phyloP scores from a whole-genome alignment of 257 asterid species.

The Solanum rostratum region DNA sequence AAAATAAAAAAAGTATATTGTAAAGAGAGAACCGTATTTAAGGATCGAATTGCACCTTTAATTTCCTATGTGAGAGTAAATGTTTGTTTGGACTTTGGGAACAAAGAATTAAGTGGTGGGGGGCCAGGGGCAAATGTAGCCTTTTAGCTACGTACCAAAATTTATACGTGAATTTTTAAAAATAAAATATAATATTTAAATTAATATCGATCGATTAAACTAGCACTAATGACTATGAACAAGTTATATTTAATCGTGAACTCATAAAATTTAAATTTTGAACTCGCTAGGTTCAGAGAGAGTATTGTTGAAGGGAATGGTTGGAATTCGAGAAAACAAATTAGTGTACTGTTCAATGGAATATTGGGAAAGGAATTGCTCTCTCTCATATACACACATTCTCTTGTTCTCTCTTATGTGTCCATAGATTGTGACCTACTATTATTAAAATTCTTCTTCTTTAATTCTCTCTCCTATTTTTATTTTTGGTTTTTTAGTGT shows the following conservation, averaged over 20 bases:
- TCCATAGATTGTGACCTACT: not conserved
- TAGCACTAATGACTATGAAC: too few species aligned
- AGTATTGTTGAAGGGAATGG: constrained; percentile 19
- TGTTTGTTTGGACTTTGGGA: not conserved
- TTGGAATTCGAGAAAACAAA: constrained; percentile 39
- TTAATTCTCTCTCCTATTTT: not conserved
- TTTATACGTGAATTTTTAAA: too few species aligned
- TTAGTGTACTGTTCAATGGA: constrained; percentile 21
- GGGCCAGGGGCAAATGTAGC: not conserved
- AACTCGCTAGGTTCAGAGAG: not conserved
- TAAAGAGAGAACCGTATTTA: constrained; percentile 15
- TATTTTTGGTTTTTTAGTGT: not conserved
- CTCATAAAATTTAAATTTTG: not conserved
- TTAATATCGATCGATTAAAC: too few species aligned
- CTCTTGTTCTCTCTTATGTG: not conserved
- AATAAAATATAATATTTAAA: too few species aligned
- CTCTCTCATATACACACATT: not conserved
- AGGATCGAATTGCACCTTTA: not conserved
- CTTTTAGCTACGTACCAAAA: not conserved
- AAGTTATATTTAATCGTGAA: too few species aligned
- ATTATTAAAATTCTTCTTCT: not conserved
- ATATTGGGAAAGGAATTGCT: constrained; percentile 17
- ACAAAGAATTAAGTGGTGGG: not conserved
- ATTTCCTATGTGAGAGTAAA: not conserved
- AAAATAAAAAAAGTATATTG: constrained; percentile 4